Conservation (phyloP, 108 stramenopile genomes). For the Bacterosira constricta region DNA sequence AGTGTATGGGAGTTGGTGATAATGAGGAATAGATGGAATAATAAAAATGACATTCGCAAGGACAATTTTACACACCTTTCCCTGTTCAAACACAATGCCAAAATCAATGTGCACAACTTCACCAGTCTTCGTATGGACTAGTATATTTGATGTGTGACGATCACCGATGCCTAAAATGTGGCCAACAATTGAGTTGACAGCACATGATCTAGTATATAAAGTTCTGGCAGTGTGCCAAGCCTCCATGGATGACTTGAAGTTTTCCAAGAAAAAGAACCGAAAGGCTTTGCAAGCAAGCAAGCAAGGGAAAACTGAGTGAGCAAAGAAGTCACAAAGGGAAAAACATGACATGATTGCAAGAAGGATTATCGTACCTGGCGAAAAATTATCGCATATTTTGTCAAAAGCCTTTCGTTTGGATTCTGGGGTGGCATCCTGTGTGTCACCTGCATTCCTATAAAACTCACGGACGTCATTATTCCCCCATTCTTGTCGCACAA, state of each 20-base stretch:
- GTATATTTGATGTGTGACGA: conserved; percentile 95
- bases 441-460: conserved; percentile 54
- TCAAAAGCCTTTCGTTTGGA: conserved; percentile 61
- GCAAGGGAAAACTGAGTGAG: not conserved
- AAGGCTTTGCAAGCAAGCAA: conserved; percentile 51
- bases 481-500: conserved; percentile 52
- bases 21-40: no score
- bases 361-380: conserved; percentile 51
- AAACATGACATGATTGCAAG: not conserved
- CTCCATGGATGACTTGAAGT: conserved; percentile 80
- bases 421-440: conserved; percentile 46
- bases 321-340: not conserved
- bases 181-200: conserved; percentile 95
- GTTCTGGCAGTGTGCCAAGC: conserved; percentile 89
- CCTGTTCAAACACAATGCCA: conserved; percentile 99
- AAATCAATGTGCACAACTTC: conserved; percentile 99
- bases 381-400: conserved; percentile 75
- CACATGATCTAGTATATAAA: conserved; percentile 91
- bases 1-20: no score
- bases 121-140: conserved; percentile 87
- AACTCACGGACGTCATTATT: conserved; percentile 14
- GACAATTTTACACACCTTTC: conserved; percentile 63
- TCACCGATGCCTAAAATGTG: conserved; percentile 99
- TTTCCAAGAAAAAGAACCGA: conserved; percentile 96
- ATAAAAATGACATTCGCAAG: conserved; percentile 2